phyloP scores from a whole-genome alignment of 2,329 filamentous ascomycete genomes.

The Colletotrichum sp. region DNA sequence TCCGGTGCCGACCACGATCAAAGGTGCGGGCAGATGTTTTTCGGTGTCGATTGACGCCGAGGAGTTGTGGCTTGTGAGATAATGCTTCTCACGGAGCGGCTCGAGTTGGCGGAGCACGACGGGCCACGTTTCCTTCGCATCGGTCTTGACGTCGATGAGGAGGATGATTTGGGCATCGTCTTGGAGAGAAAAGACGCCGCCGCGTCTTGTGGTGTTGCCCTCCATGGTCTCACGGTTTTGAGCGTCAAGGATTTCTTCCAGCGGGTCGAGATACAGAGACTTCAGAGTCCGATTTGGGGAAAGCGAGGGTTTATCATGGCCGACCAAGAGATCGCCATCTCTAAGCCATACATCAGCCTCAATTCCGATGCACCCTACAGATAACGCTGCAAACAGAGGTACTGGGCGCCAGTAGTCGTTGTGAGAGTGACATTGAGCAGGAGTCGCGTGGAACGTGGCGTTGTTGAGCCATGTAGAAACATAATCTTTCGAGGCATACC shows the following conservation, averaged over 20 bases:
- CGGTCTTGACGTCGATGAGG: slow-evolving; percentile 72
- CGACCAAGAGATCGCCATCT: slow-evolving; percentile 60
- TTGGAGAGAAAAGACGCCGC: neutral
- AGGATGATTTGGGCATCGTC: slow-evolving; percentile 51
- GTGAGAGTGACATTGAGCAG: neutral
- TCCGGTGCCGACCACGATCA: neutral
- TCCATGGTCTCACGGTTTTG: slow-evolving; percentile 59
- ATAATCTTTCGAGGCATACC: neutral
- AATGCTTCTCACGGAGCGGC: neutral
- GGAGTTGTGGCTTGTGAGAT: neutral
- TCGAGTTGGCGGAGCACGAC: slow-evolving; percentile 4
- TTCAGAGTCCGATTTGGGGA: slow-evolving; percentile 61
- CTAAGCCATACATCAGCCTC: slow-evolving; percentile 52
- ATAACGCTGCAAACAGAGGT: neutral
- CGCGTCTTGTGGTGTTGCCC: slow-evolving; percentile 45
- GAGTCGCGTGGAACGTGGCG: neutral
- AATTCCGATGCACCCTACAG: neutral
- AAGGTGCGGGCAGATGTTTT: neutral
- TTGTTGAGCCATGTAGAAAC: neutral
- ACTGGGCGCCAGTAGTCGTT: neutral
- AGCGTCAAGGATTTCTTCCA: slow-evolving; percentile 63
- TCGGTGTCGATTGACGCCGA: neutral
- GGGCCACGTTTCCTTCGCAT: slow-evolving; percentile 54
- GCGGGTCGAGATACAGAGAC: slow-evolving; percentile 66
- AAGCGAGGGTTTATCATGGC: slow-evolving; percentile 63